phyloP scores from a whole-genome alignment of 2,329 filamentous ascomycete species.

The Botryotinia convoluta region DNA sequence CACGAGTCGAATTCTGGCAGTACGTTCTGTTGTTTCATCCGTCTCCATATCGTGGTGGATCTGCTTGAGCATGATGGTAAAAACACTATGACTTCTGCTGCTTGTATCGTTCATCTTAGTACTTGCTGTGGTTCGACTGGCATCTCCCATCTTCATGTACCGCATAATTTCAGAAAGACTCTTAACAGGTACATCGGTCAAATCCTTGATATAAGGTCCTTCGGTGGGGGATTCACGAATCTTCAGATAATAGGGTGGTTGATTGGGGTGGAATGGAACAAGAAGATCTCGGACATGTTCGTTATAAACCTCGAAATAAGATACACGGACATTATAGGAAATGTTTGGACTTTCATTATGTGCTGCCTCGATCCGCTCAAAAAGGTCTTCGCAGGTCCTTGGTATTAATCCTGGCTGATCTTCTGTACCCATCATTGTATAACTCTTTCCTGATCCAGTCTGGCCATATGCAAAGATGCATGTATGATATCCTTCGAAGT shows the following conservation, averaged over 20 bases:
- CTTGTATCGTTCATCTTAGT: slow-evolving; percentile 99
- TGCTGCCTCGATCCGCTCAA: slow-evolving; percentile 81
- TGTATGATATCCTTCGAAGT: slow-evolving; percentile 98
- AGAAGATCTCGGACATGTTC: slow-evolving; percentile 95
- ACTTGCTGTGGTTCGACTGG: slow-evolving; percentile 81
- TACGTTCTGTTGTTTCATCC: slow-evolving; percentile 96
- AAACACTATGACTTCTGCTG: slow-evolving; percentile 93
- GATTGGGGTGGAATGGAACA: slow-evolving; percentile 66
- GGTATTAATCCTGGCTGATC: slow-evolving; percentile 90
- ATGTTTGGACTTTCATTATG: slow-evolving; percentile 79
- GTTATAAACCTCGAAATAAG: slow-evolving; percentile 99
- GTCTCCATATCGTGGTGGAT: slow-evolving; percentile 96
- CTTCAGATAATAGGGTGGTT: slow-evolving; percentile 87
- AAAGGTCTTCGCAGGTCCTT: slow-evolving; percentile 91
- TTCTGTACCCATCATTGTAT: slow-evolving; percentile 92
- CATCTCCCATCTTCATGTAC: slow-evolving; percentile 86
- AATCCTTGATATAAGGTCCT: slow-evolving; percentile 93
- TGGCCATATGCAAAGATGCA: slow-evolving; percentile 99
- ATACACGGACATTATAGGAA: slow-evolving; percentile 95
- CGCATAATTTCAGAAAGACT: slow-evolving; percentile 84
- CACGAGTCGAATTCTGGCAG: slow-evolving; percentile 88
- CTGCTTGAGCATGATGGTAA: slow-evolving; percentile 96
- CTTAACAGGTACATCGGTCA: slow-evolving; percentile 89
- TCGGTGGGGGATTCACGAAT: slow-evolving; percentile 94
- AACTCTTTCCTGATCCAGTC: slow-evolving; percentile 95